Conservation (phyloP, 192 early-diverging fungal species). For the Linnemannia schmuckeri region DNA sequence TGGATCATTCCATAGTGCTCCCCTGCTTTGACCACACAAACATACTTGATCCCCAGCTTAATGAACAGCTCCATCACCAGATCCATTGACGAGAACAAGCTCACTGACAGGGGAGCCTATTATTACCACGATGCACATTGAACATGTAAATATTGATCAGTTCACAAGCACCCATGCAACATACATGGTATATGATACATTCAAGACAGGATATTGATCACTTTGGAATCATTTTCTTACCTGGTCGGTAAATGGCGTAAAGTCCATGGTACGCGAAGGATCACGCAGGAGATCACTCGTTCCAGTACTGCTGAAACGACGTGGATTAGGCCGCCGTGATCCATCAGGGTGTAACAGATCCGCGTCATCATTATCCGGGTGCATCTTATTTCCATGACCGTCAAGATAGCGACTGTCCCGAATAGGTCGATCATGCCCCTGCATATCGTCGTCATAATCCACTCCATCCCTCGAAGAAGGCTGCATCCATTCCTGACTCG, state of each 20-base stretch:
- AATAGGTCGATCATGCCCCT: conserved; percentile 27
- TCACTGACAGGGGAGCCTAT: conserved; percentile 84
- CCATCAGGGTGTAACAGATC: conserved; percentile 1
- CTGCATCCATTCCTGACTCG: not conserved
- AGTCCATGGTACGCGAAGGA: conserved; percentile 49
- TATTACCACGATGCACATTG: conserved; percentile 16
- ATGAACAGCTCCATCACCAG: conserved; percentile 87
- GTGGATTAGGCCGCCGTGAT: conserved; percentile 1
- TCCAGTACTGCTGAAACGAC: conserved; percentile 32
- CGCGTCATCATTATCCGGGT: not conserved
- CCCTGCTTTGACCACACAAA: conserved; percentile 85
- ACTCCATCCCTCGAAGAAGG: not conserved
- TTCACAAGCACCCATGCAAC: not conserved
- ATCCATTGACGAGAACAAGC: conserved; percentile 83
- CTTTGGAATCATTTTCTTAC: not conserved
- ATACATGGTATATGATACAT: not conserved
- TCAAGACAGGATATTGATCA: not conserved
- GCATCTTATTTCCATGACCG: not conserved
- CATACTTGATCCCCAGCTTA: conserved; percentile 84
- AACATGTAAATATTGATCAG: not conserved
- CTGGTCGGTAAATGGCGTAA: conserved; percentile 49
- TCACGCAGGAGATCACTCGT: conserved; percentile 32
- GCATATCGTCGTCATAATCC: conserved; percentile 43
- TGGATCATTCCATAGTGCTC: conserved; percentile 85
- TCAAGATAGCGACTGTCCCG: not conserved